Base-by-base conservation (phyloP, 2,329 filamentous ascomycete species). In the Penicillium brasilianum region DNA sequence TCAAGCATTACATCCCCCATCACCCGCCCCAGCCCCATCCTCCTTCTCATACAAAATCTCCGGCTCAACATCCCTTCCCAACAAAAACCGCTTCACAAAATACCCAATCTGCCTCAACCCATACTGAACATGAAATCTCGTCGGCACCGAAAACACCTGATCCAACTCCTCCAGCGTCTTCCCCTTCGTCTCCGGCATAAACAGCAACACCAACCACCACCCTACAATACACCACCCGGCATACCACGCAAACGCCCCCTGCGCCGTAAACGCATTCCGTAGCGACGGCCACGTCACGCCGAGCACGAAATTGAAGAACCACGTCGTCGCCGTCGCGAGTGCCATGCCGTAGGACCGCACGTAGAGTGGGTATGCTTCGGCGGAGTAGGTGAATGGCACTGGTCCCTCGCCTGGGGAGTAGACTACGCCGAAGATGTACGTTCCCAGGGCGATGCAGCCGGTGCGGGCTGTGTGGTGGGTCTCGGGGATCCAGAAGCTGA, bases 381-480 rank as follows among this genome's bases (percentile, higher is more conserved):
- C 87, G 0, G 85, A 88, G 71, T 89, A 90, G 0, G 86, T 88
- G 69, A 89, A 89, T 0, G 87, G 87, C 0, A 89, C 87, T 0
- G 85, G 84, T 0, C 87, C 87, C 70, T 87, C 87, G 39, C 87
- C 87, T 1, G 86, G 86, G 1, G 80, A 81, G 60, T 81, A 81
- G 37, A 79, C 76, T 2, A 78, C 70, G 36, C 77, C 77, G 65
- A 81, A 82, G 2, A 82, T 67, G 60, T 79, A 81, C 22, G 78
- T 77, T 0, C 80, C 80, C 2, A 80, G 65, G 0, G 77, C 75
- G n/a, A 82, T 77, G 60, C 78, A 77, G 49, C 69, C 77, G 3
- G 78, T 71, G 10, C 78, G 77, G 3, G 78, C 75, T 3, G 67
- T 66, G 34, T 75, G 71, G 43, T 66, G 69, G 5, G 66, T 66